Percentiles rank a stretch among this genome's conserved stretches.
These are phyloP conservation scores for Kurtzmaniella natalensis DNA, from an alignment of 1,139 yeast genomes.

Conservation along the genomic window DNA sequence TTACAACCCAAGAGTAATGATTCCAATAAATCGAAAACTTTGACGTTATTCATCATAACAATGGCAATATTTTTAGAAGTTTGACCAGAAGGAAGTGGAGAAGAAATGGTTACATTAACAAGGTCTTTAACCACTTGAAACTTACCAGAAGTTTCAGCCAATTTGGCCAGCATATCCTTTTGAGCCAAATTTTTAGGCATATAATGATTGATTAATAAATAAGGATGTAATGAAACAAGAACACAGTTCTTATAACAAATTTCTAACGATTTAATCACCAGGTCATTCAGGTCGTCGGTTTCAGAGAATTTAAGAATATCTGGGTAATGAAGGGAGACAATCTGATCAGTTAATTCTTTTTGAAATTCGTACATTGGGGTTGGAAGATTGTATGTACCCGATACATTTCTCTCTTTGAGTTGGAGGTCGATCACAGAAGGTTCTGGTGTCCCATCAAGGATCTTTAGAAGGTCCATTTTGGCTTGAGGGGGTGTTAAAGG, in stretches of 20 bases:
- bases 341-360: constrained; percentile 87
- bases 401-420: constrained; percentile 29
- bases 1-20: constrained; percentile 68
- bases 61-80: constrained; percentile 44
- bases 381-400: constrained; percentile 76
- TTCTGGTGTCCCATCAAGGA: constrained; percentile 81
- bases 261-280: constrained; percentile 63
- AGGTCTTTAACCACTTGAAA: constrained; percentile 65
- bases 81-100: constrained; percentile 5
- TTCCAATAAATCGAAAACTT: constrained; percentile 70
- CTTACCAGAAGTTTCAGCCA: constrained; percentile 85
- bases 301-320: constrained; percentile 88
- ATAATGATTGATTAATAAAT: constrained; percentile 74
- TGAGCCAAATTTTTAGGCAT: constrained; percentile 78
- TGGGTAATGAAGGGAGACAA: constrained; percentile 83
- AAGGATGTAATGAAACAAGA: constrained; percentile 85
- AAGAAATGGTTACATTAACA: constrained; percentile 36
- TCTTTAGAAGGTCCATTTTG: constrained; percentile 68
- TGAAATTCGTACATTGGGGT: constrained; percentile 89
- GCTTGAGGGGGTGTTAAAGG: not conserved
- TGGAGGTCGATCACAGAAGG: constrained; percentile 66
- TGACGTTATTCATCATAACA: constrained; percentile 34
- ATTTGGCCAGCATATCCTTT: constrained; percentile 69
- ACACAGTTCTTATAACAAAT: constrained; percentile 74
- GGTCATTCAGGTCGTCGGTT: constrained; percentile 51